These are phyloP conservation scores for Phytopythium ostracodes DNA, from an alignment of 352 stramenopile species.

Conservation along the genomic window DNA sequence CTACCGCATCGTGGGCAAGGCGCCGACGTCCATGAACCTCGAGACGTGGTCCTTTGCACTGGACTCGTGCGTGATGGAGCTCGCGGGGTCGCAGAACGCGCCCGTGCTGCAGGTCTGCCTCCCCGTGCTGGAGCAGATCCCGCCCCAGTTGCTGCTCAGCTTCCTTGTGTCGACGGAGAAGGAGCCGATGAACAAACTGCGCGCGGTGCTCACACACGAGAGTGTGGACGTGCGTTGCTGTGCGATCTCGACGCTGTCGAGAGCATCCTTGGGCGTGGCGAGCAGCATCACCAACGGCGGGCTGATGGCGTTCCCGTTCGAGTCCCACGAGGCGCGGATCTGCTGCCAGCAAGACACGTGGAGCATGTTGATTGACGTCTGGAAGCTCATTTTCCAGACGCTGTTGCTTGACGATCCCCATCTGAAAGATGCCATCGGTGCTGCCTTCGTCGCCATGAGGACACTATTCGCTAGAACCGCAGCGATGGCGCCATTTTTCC, in stretches of 20 bases:
- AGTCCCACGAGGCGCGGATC: constrained; percentile 77
- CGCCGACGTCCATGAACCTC: constrained; percentile 49
- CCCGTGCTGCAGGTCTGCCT: constrained; percentile 44
- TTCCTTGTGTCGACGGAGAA: constrained; percentile 66
- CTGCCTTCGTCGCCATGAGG: constrained; percentile 54
- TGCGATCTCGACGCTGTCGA: constrained; percentile 57
- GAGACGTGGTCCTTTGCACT: constrained; percentile 65
- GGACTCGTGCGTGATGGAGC: constrained; percentile 53
- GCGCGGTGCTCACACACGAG: constrained; percentile 61
- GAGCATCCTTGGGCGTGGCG: constrained; percentile 44
- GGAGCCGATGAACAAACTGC: constrained; percentile 79
- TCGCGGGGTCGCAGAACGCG: constrained; percentile 65
- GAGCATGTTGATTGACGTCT: constrained; percentile 71
- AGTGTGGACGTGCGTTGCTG: constrained; percentile 49
- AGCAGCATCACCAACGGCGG: constrained; percentile 48
- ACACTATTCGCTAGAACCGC: constrained; percentile 54
- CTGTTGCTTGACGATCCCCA: constrained; percentile 19
- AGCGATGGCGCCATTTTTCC: constrained; percentile 27
- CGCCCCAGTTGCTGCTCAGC: constrained; percentile 47
- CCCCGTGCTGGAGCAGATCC: constrained; percentile 52
- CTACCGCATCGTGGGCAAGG: constrained; percentile 56
- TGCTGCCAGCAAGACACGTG: constrained; percentile 79
- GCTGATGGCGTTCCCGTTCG: constrained; percentile 71
- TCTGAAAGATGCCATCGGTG: constrained; percentile 14
- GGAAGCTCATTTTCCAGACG: constrained; percentile 78